A percentile compares a stretch with the other conserved stretches of the same genome.
These are phyloP conservation scores for Annulohypoxylon bovei DNA, from an alignment of 495 filamentous ascomycete species.

Conservation along the genomic window DNA sequence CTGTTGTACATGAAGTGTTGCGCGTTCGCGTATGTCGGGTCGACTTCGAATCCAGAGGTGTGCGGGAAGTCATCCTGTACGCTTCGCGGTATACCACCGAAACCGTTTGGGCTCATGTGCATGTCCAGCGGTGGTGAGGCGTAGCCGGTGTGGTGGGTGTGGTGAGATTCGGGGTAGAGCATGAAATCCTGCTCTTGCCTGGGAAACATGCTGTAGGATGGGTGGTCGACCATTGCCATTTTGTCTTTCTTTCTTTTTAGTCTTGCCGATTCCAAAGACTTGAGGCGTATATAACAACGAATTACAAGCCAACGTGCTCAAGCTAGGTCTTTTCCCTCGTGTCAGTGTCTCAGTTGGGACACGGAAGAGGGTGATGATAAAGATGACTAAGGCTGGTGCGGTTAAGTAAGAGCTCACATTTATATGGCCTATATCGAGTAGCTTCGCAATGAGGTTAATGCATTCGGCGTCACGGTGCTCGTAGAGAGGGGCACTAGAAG, in stretches of 20 bases:
- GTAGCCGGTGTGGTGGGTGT: constrained; percentile 51
- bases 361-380: constrained; percentile 2
- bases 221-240: constrained; percentile 46
- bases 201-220: constrained; percentile 48
- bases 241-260: constrained; percentile 20
- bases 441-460: neutral
- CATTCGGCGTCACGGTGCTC: neutral
- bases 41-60: constrained; percentile 51
- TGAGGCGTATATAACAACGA: constrained; percentile 23
- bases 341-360: constrained; percentile 38
- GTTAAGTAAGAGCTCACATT: constrained; percentile 42
- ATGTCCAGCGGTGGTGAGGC: constrained; percentile 52
- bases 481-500: constrained; percentile 1
- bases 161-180: constrained; percentile 56
- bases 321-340: constrained; percentile 25
- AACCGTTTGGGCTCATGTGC: constrained; percentile 54
- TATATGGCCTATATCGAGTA: constrained; percentile 24
- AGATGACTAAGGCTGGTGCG: constrained; percentile 1
- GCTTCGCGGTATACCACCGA: constrained; percentile 48
- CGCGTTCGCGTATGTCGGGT: constrained; percentile 48
- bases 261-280: constrained; percentile 6
- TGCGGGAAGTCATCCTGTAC: constrained; percentile 51
- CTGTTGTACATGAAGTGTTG: constrained; percentile 50
- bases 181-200: constrained; percentile 53
- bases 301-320: constrained; percentile 32